Base-by-base conservation (phyloP, 352 stramenopile species). In the Globisporangium ultimum region DNA sequence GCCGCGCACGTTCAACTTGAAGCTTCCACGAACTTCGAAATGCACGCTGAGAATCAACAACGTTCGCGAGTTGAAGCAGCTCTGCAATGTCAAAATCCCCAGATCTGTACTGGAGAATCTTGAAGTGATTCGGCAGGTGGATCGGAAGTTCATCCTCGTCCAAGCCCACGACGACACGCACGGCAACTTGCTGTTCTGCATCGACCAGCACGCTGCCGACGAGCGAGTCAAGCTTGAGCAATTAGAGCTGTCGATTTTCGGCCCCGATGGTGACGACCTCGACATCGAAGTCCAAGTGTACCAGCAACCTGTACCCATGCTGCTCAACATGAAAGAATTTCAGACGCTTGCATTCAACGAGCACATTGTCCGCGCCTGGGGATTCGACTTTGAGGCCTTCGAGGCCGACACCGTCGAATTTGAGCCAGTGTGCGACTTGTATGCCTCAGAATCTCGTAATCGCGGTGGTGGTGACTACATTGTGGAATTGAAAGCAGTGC, bases 121-220 rank as follows among this genome's bases (percentile, higher is more conserved):
- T 21, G 49, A 85, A 46, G 86, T 97, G 1, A 84, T 98, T 66
- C 75, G 76, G 2, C 91, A 98, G 66, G 79, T 98, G 24, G 89
- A 97, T 62, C 71, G 75, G 9, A 97, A 97, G 63, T 97, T 97
- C 66, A 95, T 98, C 52, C 76, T 97, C 12, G 86, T 85, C 45
- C 71, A 70, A 60, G 71, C 70, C 13, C 56, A 55, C 18, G 70
- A 66, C 20, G 59, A 59, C 34, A 18, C 40, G 24, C 17, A 24
- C 51, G 66, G 63, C 2, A 71, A 56, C 12, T 47, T 93, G 32
- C 51, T 93, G 4, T 43, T 95, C 46, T 95, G 86, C 18, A 88
- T 98, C 20, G 91, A 98, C 24, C 91, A 98, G 57, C 91, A 98
- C 55, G 91, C 91, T 36, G 91, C 89, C 22, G 89, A 98, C 50